phyloP scores from a whole-genome alignment of 257 asterid species.

The Ehretia macrophylla region DNA sequence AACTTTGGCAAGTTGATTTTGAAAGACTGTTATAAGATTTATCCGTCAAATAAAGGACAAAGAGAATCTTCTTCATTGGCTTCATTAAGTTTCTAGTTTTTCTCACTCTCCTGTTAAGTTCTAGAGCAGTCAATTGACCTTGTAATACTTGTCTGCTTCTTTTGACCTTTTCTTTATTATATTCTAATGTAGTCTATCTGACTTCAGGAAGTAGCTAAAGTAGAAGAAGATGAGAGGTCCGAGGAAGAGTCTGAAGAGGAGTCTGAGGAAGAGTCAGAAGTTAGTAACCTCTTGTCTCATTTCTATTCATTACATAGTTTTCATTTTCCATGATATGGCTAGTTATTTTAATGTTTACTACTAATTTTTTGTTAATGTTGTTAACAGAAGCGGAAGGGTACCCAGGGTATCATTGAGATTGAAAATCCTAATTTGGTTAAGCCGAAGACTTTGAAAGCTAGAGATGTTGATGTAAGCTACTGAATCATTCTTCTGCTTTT shows the following conservation, averaged over 20 bases:
- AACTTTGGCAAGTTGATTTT: too few relatives aligned
- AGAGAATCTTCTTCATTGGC: too few relatives aligned
- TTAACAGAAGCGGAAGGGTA: slow-evolving; percentile 72
- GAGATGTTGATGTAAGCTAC: slow-evolving; percentile 67
- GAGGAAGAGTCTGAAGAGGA: slow-evolving; percentile 82
- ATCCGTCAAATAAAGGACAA: too few relatives aligned
- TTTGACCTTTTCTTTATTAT: neutral
- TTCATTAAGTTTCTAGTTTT: too few relatives aligned
- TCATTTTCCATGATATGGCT: neutral
- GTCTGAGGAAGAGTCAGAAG: slow-evolving; percentile 62
- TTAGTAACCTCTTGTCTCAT: slow-evolving; percentile 19
- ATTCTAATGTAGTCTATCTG: slow-evolving; percentile 6
- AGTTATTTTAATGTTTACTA: slow-evolving; percentile 1
- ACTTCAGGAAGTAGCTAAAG: slow-evolving; percentile 59
- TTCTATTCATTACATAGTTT: neutral
- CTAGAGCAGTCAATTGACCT: neutral
- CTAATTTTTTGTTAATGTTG: slow-evolving; percentile 15
- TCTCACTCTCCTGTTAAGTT: too few relatives aligned
- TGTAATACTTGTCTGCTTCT: neutral
- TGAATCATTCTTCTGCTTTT: neutral
- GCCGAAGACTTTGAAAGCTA: slow-evolving; percentile 85
- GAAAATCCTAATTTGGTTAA: slow-evolving; percentile 78
- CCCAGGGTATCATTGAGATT: slow-evolving; percentile 72
- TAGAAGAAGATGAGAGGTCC: slow-evolving; percentile 60
- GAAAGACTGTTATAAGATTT: too few relatives aligned